phyloP scores from a whole-genome alignment of 352 stramenopile species.

The Pythium sukuiense region DNA sequence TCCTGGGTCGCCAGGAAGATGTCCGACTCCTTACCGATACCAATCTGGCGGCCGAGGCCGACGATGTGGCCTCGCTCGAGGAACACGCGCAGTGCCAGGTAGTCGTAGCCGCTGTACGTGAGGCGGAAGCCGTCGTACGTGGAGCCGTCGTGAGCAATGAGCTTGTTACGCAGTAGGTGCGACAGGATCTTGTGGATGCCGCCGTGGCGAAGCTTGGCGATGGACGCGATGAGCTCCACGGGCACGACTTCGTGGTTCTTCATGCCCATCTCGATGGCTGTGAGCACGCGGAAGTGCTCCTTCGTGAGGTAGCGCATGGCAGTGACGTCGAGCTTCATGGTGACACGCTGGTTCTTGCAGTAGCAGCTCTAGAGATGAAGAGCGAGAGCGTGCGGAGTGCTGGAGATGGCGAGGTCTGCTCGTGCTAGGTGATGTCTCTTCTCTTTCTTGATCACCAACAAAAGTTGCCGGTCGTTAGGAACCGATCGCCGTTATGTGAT shows the following conservation, averaged over 20 bases:
- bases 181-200: constrained; percentile 98
- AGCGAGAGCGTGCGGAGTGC: neutral
- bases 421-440: constrained; percentile 8
- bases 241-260: constrained; percentile 99
- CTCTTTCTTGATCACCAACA: constrained; percentile 28
- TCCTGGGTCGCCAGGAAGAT: constrained; percentile 95
- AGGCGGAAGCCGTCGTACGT: constrained; percentile 98
- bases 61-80: constrained; percentile 92
- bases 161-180: constrained; percentile 96
- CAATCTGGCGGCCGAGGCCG: constrained; percentile 93
- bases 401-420: neutral
- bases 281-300: constrained; percentile 98
- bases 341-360: constrained; percentile 1
- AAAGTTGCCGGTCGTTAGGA: constrained; percentile 21
- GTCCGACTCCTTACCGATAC: constrained; percentile 99
- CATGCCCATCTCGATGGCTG: constrained; percentile 98
- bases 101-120: constrained; percentile 99
- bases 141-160: constrained; percentile 97
- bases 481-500: too few species aligned
- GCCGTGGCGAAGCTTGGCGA: constrained; percentile 97
- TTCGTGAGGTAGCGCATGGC: constrained; percentile 93
- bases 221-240: constrained; percentile 94
- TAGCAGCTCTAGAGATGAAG: neutral
- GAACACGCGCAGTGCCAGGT: constrained; percentile 96
- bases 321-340: constrained; percentile 93